A percentile compares a stretch with the other conserved stretches of the same genome.
phyloP scores from a whole-genome alignment of 805 yeast species.

The Monosporozyma aquatica region DNA sequence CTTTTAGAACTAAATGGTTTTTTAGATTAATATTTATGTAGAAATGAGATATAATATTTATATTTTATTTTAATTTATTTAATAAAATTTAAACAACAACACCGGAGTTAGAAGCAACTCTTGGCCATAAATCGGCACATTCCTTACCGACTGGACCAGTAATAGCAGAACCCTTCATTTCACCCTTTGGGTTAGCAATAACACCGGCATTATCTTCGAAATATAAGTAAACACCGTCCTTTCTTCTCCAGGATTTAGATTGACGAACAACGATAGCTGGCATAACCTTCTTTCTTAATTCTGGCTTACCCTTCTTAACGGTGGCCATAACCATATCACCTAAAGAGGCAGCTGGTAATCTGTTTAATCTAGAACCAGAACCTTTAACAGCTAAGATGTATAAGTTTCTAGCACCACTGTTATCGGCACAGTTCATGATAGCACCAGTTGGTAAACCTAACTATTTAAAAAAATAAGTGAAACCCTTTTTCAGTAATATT shows the following conservation, averaged over 20 bases:
- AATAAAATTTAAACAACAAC: conserved; percentile 77
- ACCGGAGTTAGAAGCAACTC: conserved; percentile 99
- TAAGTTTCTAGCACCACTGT: conserved; percentile 99
- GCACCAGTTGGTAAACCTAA: conserved; percentile 99
- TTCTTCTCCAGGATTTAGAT: conserved; percentile 99
- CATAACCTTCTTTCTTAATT: conserved; percentile 99
- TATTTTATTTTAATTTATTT: neutral
- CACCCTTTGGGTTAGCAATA: conserved; percentile 99
- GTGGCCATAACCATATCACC: conserved; percentile 99
- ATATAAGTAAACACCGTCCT: conserved; percentile 98
- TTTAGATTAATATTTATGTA: conserved; percentile 1
- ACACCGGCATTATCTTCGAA: conserved; percentile 99
- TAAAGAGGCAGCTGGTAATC: conserved; percentile 99
- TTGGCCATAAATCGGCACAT: conserved; percentile 99
- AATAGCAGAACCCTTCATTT: conserved; percentile 99
- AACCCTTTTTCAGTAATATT: neutral
- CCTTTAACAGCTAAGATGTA: conserved; percentile 99
- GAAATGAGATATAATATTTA: neutral
- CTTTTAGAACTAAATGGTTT: conserved; percentile 2
- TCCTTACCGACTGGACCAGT: conserved; percentile 99
- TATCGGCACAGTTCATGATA: conserved; percentile 99
- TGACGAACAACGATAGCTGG: conserved; percentile 99
- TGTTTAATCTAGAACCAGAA: conserved; percentile 98
- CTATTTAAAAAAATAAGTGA: conserved; percentile 33
- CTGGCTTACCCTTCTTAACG: conserved; percentile 99